Conservation (phyloP, 495 filamentous ascomycete species). For the Entonaema liquescens region DNA sequence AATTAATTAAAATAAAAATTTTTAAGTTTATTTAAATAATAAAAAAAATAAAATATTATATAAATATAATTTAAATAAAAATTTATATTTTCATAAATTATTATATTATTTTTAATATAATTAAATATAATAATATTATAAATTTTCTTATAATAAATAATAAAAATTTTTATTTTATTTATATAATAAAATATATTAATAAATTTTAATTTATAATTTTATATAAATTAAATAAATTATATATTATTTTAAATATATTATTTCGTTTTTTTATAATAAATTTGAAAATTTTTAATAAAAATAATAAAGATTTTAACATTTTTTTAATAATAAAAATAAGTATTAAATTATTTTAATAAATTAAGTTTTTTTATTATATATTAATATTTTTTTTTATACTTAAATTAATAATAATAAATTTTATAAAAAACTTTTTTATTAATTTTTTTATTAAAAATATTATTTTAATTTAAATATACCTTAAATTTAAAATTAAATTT, state of each 20-base stretch:
- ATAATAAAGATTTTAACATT: too few species aligned
- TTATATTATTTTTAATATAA: constrained; percentile 8
- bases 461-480: constrained; percentile 7
- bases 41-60: constrained; percentile 7
- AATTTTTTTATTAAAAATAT: neutral
- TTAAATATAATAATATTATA: neutral
- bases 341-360: neutral
- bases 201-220: constrained; percentile 6
- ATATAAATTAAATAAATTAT: constrained; percentile 10
- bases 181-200: constrained; percentile 9
- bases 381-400: neutral
- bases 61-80: neutral
- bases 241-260: constrained; percentile 8
- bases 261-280: constrained; percentile 1
- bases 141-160: neutral
- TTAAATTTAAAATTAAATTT: constrained; percentile 5
- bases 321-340: too few species aligned
- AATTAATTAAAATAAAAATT: constrained; percentile 11
- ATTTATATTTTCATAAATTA: constrained; percentile 4
- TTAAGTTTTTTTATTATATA: neutral
- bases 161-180: too few species aligned
- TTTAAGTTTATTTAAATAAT: neutral
- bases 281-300: too few species aligned
- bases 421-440: neutral
- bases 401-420: neutral